Evolutionary conservation across 1,284 basidiomycete species (phyloP).

Genomic region (Malassezia yamatoensis): DNA sequence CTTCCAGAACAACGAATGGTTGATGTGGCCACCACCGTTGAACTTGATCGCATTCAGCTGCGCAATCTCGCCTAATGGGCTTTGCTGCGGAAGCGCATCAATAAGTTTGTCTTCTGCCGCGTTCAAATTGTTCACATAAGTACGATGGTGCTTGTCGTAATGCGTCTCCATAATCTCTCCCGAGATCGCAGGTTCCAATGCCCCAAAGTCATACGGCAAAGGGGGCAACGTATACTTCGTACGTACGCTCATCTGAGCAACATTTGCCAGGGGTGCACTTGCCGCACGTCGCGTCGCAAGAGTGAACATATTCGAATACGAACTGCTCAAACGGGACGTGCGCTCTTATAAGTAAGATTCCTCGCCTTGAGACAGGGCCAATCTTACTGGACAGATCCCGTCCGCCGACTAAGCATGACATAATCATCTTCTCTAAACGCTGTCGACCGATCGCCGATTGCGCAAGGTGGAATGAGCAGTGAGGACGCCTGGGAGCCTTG

Average conservation of each 20-base stretch:
- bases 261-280: neutral
- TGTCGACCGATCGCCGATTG: conserved; percentile 1
- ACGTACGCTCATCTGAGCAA: conserved; percentile 20
- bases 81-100: conserved; percentile 32
- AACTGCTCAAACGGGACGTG: neutral
- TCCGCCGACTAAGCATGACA: neutral
- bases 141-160: conserved; percentile 47
- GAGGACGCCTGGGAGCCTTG: neutral
- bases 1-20: conserved; percentile 47
- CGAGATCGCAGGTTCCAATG: conserved; percentile 44
- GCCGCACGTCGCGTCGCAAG: conserved; percentile 14
- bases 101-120: conserved; percentile 29
- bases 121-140: conserved; percentile 46
- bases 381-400: neutral
- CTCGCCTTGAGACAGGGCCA: neutral
- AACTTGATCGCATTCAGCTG: conserved; percentile 43
- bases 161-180: conserved; percentile 47
- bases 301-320: conserved; percentile 8
- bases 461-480: neutral
- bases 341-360: too few relatives aligned
- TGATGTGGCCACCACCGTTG: conserved; percentile 47
- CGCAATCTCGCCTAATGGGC: conserved; percentile 31
- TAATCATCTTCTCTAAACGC: neutral
- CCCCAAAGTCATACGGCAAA: conserved; percentile 43
- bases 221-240: conserved; percentile 47